Conservation (phyloP, 306 rosid genomes). For the Glycyrrhiza uralensis region DNA sequence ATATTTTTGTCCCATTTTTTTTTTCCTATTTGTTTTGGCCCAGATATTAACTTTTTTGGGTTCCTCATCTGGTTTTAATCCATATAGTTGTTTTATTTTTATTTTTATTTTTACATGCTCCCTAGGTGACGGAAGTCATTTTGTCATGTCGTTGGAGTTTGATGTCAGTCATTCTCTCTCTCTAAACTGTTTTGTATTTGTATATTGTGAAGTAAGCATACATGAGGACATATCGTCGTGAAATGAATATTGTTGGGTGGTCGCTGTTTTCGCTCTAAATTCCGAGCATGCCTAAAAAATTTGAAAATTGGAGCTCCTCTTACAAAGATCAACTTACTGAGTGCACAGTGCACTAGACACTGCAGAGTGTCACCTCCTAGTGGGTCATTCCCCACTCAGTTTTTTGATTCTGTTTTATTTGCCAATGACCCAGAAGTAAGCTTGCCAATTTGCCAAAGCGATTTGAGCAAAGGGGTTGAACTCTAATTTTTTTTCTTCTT, state of each 20-base stretch:
- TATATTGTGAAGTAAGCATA: conserved; percentile 30
- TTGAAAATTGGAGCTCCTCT: neutral
- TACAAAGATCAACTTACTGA: neutral
- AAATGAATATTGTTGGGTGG: neutral
- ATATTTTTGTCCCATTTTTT: conserved; percentile 24
- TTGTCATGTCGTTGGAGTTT: conserved; percentile 25
- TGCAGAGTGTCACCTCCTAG: no score
- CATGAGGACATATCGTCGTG: neutral
- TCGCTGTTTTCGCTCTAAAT: neutral
- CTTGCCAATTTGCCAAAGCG: no score
- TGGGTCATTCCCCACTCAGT: no score
- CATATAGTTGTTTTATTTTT: conserved; percentile 30
- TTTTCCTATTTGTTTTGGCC: conserved; percentile 28
- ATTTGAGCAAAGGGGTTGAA: no score
- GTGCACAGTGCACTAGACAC: neutral
- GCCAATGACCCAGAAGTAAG: no score
- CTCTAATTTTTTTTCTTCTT: no score
- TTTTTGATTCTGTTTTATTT: no score
- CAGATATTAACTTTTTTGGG: conserved; percentile 34
- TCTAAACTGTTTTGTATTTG: conserved; percentile 24
- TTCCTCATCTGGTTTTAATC: conserved; percentile 36
- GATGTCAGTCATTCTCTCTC: neutral
- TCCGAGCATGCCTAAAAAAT: neutral
- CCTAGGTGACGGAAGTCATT: conserved; percentile 30
- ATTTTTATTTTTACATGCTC: conserved; percentile 27